Evolutionary conservation across 225 moss, liverwort and hornwort species (phyloP), one percentile per base, ranked within the genome.

Genomic region (Sphagnum contortum): DNA sequence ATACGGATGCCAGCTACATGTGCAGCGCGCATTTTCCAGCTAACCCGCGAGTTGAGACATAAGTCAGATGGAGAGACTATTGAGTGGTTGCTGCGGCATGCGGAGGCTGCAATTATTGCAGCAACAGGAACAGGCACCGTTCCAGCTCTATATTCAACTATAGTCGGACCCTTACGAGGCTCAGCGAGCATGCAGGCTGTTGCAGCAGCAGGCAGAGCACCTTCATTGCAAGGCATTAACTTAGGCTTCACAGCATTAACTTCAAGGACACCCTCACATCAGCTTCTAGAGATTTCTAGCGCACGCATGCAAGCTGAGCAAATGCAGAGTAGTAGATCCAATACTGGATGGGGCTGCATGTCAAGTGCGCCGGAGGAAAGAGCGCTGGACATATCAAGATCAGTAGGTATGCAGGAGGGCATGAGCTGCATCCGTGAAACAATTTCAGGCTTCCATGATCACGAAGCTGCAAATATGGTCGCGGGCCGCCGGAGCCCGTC

Each of bases 1-100:
- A 98, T 98, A 80, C 90, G 96, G 69, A 98, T 98, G 96, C 96
- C 96, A 56, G 96, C 96, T 46, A 80, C 96, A 12, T 98, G 96
- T 61, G 96, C 96, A 2, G 96, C 96, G 44, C 85, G 96, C 67
- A 98, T 98, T 80, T 98, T 98, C 64, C 96, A 98, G 85, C 96
- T 98, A 13, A 98, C 96, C 2, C 76, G 93, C 48, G 96, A 98
- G 70, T 88, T 98, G 13, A 87, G 88, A 44, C 93, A 98, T 76
- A 98, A 98, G 71, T 98, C 96, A 45, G 96, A 98, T 67, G 96
- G 96, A 12, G 96, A 98, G 50, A 98, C 96, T 1, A 98, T 98
- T 29, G 96, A 98, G 82, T 98, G 96, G 96, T 75, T 98, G 69
- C 80, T 98, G 55, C 96, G 93, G 80, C 93, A 98, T 75, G 91